phyloP scores from a whole-genome alignment of 1,284 basidiomycete genomes.

The Ceratorhiza oryzae-sativae region DNA sequence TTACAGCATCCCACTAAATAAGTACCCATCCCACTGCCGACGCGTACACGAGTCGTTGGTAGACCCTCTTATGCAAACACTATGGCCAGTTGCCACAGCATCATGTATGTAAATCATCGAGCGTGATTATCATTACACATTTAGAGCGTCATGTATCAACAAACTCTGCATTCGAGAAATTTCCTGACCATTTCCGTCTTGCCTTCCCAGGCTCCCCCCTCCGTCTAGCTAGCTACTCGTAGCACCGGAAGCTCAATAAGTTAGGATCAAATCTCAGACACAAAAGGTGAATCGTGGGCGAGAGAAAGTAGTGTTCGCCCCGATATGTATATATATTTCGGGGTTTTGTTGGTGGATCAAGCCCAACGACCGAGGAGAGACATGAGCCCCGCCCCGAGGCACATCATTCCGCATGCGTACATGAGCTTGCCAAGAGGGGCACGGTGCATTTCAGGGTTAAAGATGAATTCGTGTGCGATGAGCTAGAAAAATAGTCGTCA shows the following conservation, averaged over 20 bases:
- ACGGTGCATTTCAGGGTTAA: constrained; percentile 82
- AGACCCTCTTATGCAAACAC: no score
- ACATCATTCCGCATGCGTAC: constrained; percentile 77
- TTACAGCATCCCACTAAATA: no score
- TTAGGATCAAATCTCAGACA: constrained; percentile 5
- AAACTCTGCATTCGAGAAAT: not conserved
- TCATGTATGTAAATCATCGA: no score
- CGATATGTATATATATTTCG: constrained; percentile 5
- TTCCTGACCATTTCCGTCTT: not conserved
- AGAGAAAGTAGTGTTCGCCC: constrained; percentile 11
- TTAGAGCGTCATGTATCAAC: not conserved
- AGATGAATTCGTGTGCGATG: constrained; percentile 91
- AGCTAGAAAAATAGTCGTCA: constrained; percentile 57
- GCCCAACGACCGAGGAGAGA: constrained; percentile 87
- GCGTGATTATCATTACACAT: not conserved
- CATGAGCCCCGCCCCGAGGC: constrained; percentile 82
- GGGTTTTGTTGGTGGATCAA: constrained; percentile 49
- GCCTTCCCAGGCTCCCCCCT: constrained; percentile 28
- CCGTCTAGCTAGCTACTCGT: constrained; percentile 28
- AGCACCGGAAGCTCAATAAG: constrained; percentile 39
- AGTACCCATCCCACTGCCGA: no score
- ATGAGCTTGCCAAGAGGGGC: constrained; percentile 67
- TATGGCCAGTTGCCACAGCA: no score
- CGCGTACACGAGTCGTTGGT: no score
- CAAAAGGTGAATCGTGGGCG: not conserved